Base-by-base conservation (phyloP, 108 stramenopile genomes). In the Poteriospumella lacustris region DNA sequence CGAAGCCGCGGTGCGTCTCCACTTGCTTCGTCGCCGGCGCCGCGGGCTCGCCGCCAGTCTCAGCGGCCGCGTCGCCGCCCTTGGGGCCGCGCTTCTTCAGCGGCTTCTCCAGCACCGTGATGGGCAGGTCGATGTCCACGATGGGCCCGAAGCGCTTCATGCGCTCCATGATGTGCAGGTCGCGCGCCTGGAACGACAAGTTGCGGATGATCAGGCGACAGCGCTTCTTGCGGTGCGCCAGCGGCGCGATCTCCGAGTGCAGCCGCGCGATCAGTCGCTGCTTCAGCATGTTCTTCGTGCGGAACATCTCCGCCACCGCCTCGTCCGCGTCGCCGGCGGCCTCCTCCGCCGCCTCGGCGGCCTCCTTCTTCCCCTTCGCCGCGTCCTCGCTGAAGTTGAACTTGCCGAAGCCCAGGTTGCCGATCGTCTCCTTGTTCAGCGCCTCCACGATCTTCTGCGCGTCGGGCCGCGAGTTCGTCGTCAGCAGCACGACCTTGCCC, bases 1-100 rank as follows among this genome's bases (percentile, higher is more conserved):
- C 90, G 81, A 93, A 96, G 59, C 95, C 95, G 40, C 91, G 85
- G 88, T 92, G 92, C 42, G 9, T 5, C 41, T 29, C 15, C 36
- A 31, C 31, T 64, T 19, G 43, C 40, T 9, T 19, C 64, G 12
- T 38, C 12, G 9, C 64, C 31, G 9, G 12, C 41, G 26, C 26
- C 36, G 26, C 70, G 9, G 3, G 3, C 44, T 9, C 36, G 70
- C 43, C 41, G 5, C 60, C 36, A 34, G 28, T 64, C 15, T 24
- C 36, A 26, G 28, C 36, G 15, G 33, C 33, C 15, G 47, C 15
- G 15, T 9, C 47, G 15, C 19, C 19, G 47, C 19, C 47, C 15
- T 15, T 52, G 47, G 47, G 9, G 47, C 9, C 47, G 47, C 47
- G 47, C 24, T 56, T 40, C 64, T 68, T 68, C 19, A 68, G 19